Percentiles rank a stretch among this genome's conserved stretches.
phyloP scores from a whole-genome alignment of 208 protist species.

The Leishmania arabica region DNA sequence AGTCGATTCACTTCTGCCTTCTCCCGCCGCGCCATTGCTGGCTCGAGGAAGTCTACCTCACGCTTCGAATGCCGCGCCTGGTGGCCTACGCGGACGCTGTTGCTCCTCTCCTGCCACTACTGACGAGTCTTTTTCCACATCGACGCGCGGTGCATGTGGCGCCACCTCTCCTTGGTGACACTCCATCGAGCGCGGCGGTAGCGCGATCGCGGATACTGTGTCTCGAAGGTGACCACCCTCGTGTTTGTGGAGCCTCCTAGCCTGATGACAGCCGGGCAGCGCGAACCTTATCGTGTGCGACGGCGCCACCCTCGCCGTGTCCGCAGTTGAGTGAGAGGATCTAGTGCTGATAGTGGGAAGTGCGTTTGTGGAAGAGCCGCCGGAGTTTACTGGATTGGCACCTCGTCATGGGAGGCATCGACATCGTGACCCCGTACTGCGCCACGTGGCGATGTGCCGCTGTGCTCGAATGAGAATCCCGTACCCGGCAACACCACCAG shows the following conservation, averaged over 20 bases:
- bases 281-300: conserved; percentile 5
- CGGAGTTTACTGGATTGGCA: conserved; percentile 13
- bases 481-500: background rate
- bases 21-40: conserved; percentile 5
- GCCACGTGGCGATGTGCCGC: background rate
- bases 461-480: background rate
- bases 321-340: background rate
- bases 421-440: conserved; percentile 12
- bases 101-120: conserved; percentile 24
- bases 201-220: background rate
- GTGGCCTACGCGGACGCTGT: background rate
- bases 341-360: background rate
- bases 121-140: conserved; percentile 15
- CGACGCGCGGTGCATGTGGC: background rate
- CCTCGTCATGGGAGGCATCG: conserved; percentile 18
- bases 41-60: conserved; percentile 7
- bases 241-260: conserved; percentile 5
- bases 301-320: background rate
- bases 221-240: background rate
- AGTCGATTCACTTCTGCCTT: conserved; percentile 9
- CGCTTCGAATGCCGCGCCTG: conserved; percentile 4
- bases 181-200: conserved; percentile 10
- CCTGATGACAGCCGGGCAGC: background rate
- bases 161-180: conserved; percentile 11
- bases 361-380: conserved; percentile 4